phyloP scores from a whole-genome alignment of 176 grass and related monocot species.

The Ensete ventricosum region DNA sequence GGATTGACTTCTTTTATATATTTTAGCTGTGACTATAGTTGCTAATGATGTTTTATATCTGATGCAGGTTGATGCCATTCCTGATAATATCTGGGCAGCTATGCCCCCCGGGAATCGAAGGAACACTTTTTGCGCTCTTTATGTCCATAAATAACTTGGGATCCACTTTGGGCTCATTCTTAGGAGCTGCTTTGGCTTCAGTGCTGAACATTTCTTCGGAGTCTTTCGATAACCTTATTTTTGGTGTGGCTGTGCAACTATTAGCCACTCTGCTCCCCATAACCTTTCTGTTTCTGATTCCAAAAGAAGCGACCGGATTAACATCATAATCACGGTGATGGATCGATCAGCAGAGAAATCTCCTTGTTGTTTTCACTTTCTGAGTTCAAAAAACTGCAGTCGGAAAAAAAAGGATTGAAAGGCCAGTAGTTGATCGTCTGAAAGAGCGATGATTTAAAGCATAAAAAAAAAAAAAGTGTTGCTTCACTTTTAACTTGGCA shows the following conservation, averaged over 20 bases:
- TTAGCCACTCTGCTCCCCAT: conserved; percentile 43
- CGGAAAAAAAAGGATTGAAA: no score
- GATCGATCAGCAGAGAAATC: no score
- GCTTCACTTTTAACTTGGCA: no score
- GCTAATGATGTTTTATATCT: conserved; percentile 23
- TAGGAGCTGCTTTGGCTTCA: conserved; percentile 51
- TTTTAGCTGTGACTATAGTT: not conserved
- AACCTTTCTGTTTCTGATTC: conserved; percentile 55
- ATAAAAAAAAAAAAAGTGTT: no score
- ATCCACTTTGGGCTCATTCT: conserved; percentile 56
- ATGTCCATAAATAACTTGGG: conserved; percentile 77
- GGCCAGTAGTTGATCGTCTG: no score
- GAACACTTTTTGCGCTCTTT: conserved; percentile 67
- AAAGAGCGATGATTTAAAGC: no score
- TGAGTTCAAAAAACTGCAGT: no score
- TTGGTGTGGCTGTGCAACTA: conserved; percentile 38
- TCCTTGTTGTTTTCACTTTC: no score
- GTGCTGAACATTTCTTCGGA: conserved; percentile 39
- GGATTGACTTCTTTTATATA: not conserved
- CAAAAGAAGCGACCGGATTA: conserved; percentile 53
- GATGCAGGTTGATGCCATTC: conserved; percentile 71
- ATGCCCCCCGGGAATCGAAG: conserved; percentile 75
- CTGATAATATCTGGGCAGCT: conserved; percentile 61
- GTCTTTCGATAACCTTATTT: conserved; percentile 51
- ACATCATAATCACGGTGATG: conserved; percentile 16